Evolutionary conservation across 108 stramenopile species (phyloP), one percentile per base, ranked within the genome.

Genomic region (Mayamaea pseudoterrestris): DNA sequence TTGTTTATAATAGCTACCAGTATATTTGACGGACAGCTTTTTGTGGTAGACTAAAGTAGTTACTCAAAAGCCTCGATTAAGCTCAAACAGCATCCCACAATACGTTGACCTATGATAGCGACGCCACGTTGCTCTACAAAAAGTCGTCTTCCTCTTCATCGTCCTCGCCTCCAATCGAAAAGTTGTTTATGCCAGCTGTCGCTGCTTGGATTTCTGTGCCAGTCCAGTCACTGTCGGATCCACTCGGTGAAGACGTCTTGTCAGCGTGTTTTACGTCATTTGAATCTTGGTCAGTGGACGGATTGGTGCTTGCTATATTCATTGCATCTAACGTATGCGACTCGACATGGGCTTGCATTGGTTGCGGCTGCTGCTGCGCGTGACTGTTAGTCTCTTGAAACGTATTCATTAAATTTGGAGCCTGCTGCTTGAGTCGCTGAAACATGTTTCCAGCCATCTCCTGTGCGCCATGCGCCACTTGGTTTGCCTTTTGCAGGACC

Each of bases 151-250:
- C n/a, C n/a, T n/a, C n/a, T n/a, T 68, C 66, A 7, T 67, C 67
- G 17, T 70, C 68, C 3, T 70, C 68, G 23, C 63, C 68, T 11
- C 54, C 62, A 32, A 70, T 70, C 35, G 62, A 63, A 32, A 70
- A 70, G 36, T 70, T 63, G 25, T 26, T 47, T 13, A 70, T 50
- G 1, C 35, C 62, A 30, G 63, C 68, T 18, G 68, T 70, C 7
- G 58, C 53, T 20, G 61, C 28, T 16, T 37, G 42, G 41, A 62
- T 62, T 27, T 61, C 61, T 5, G 58, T 34, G 13, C 56, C 61
- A 5, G 35, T 28, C 67, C 67, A 69, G 35, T 69, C 67, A 3
- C 46, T 45, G 18, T 62, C 67, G 8, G 35, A 5, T 2, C 32
- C 6, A 3, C 9, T 34, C 8, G 28, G 9, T 4, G 23, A 16